These are phyloP conservation scores for Gossypium trilobum DNA, from an alignment of 441 rosid species.

Conservation along the genomic window DNA sequence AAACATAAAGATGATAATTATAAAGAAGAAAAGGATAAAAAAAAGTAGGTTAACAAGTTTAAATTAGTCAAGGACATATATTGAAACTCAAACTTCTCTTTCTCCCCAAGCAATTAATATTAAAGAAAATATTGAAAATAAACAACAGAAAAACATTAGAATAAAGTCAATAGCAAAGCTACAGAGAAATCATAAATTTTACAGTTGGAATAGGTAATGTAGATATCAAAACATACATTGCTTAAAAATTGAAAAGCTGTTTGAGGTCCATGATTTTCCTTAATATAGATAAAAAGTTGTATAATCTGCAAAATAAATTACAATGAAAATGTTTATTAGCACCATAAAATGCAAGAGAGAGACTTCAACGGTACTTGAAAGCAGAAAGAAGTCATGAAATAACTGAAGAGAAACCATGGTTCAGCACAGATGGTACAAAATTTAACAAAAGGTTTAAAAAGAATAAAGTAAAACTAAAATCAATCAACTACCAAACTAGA, in stretches of 20 bases:
- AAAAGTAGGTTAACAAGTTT: background rate
- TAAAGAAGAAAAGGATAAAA: background rate
- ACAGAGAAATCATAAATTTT: background rate
- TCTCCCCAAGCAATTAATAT: background rate
- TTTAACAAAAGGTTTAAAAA: background rate
- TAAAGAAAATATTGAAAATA: constrained; percentile 1
- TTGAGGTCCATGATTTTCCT: constrained; percentile 74
- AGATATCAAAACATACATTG: constrained; percentile 48
- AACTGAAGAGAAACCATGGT: constrained; percentile 6
- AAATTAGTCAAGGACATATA: constrained; percentile 3
- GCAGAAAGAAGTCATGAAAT: constrained; percentile 3
- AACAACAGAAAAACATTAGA: constrained; percentile 7
- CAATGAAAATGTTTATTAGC: constrained; percentile 18
- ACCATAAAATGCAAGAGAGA: constrained; percentile 4
- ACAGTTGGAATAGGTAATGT: background rate
- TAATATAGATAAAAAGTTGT: constrained; percentile 69
- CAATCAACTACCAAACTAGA: constrained; percentile 74
- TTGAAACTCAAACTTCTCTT: background rate
- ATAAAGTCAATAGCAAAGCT: constrained; percentile 4
- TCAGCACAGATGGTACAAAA: constrained; percentile 4
- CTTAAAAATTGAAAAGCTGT: constrained; percentile 86
- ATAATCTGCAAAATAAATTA: constrained; percentile 58
- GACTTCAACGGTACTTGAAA: constrained; percentile 9
- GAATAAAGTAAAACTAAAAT: background rate
- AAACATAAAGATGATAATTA: background rate